Evolutionary conservation across 352 stramenopile species (phyloP).

Genomic region (Phytophthora vignae): DNA sequence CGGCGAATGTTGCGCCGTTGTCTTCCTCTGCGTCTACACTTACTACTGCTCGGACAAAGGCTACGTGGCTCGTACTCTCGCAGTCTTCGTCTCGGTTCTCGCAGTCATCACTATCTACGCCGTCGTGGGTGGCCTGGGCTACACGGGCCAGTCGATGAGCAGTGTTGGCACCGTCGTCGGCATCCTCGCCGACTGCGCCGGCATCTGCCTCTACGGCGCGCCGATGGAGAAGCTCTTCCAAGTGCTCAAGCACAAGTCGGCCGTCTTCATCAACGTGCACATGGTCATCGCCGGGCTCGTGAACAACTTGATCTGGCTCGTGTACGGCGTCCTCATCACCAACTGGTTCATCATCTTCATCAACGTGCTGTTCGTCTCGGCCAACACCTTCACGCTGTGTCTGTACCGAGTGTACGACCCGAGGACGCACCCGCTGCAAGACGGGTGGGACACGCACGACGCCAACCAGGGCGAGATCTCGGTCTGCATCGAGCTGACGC

Average conservation of each 20-base stretch:
- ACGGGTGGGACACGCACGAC: constrained; percentile 22
- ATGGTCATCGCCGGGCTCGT: constrained; percentile 53
- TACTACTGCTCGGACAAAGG: constrained; percentile 38
- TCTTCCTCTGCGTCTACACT: constrained; percentile 52
- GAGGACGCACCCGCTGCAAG: constrained; percentile 35
- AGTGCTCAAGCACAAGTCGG: constrained; percentile 51
- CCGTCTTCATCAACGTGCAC: constrained; percentile 61
- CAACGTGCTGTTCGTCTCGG: constrained; percentile 43
- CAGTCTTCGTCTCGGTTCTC: constrained; percentile 27
- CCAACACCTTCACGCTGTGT: constrained; percentile 39
- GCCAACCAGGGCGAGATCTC: constrained; percentile 23
- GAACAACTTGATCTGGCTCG: constrained; percentile 56
- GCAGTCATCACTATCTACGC: constrained; percentile 49
- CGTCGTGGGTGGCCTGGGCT: constrained; percentile 40
- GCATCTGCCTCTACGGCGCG: constrained; percentile 54
- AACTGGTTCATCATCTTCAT: constrained; percentile 50
- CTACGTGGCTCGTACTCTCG: constrained; percentile 38
- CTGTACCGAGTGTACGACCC: constrained; percentile 42
- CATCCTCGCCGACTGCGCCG: constrained; percentile 38
- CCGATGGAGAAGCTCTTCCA: constrained; percentile 52
- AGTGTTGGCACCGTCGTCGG: constrained; percentile 39
- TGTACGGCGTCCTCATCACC: constrained; percentile 39
- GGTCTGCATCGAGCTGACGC: constrained; percentile 23
- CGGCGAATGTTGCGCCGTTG: constrained; percentile 41
- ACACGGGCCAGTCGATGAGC: constrained; percentile 40